Evolutionary conservation across 805 yeast species (phyloP), one percentile per base, ranked within the genome.

Genomic region (Candida krabiensis): DNA sequence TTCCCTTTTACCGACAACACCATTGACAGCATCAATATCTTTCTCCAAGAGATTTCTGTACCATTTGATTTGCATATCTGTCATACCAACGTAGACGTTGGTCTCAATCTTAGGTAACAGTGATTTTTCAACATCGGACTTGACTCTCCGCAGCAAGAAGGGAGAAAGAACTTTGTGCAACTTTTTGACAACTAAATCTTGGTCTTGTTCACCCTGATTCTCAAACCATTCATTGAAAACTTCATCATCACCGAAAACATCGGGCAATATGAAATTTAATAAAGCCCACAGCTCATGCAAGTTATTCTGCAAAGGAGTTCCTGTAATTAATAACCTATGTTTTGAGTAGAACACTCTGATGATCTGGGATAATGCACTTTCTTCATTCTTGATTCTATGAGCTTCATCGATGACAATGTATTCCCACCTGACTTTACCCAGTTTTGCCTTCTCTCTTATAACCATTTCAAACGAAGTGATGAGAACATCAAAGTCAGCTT

Each of bases 221-320:
- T 82, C 90, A 63, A 91, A 91, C 96, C 96, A 88, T 55, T 85
- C 86, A 59, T 91, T 96, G 60, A 93, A 93, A 1, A 84, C 80
- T 14, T 82, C 86, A 6, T 95, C 77, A 53, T 90, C 96, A 15
- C 96, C 90, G 64, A 91, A 93, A 8, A 91, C 95, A 66, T 93
- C 98, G 0, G 99, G 98, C 17, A 91, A 65, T 23, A 91, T 63
- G 62, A 90, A 91, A 60, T 91, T 93, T 41, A 91, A 68, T 37
- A 91, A 70, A 0, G 98, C 96, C 99, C 99, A 91, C 38, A 91
- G 70, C 63, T 93, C 99, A 63, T 93, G 99, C 38, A 91, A 67
- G 49, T 93, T 93, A 60, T 91, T 91, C 56, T 91, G 99, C 37
- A 91, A 66, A 0, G 99, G 99, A 0, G 99, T 91, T 48, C 99